A percentile compares a stretch with the other conserved stretches of the same genome.
Conservation (phyloP, 2,329 filamentous ascomycete species). For the Botrytis paeoniae region DNA sequence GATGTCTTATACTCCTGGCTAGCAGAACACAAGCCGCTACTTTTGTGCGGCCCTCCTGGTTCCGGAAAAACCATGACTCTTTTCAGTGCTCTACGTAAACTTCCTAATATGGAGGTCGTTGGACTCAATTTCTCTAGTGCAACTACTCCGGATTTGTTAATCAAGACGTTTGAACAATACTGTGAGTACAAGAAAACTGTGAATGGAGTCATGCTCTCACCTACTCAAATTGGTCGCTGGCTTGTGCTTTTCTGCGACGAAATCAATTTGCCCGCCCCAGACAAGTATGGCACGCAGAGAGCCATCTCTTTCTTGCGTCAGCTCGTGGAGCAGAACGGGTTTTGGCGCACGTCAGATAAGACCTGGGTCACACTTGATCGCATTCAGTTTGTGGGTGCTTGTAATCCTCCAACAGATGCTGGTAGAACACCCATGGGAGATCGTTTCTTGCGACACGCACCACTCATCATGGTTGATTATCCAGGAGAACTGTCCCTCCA, state of each 20-base stretch:
- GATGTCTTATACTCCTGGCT: constrained; percentile 99
- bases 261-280: constrained; percentile 96
- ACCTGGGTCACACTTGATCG: constrained; percentile 96
- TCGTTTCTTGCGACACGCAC: constrained; percentile 91
- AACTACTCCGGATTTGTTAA: constrained; percentile 92
- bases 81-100: constrained; percentile 93
- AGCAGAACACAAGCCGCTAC: constrained; percentile 93
- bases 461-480: constrained; percentile 99
- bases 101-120: constrained; percentile 98
- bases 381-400: constrained; percentile 98
- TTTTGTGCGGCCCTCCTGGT: constrained; percentile 95
- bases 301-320: constrained; percentile 97
- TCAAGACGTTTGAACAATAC: constrained; percentile 99
- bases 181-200: constrained; percentile 99
- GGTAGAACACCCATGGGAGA: constrained; percentile 92
- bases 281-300: constrained; percentile 95
- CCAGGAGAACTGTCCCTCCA: constrained; percentile 90
- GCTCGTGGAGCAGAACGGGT: constrained; percentile 96
- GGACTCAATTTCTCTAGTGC: constrained; percentile 99
- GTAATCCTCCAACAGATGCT: constrained; percentile 96
- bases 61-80: constrained; percentile 99
- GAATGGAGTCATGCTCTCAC: constrained; percentile 92
- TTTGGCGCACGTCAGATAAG: constrained; percentile 97
- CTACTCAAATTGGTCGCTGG: constrained; percentile 95
- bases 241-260: constrained; percentile 98